Percentiles rank a stretch among this genome's conserved stretches.
Evolutionary conservation across 768 basidiomycete species (phyloP).

Genomic region (Cystobasidium onofrii): DNA sequence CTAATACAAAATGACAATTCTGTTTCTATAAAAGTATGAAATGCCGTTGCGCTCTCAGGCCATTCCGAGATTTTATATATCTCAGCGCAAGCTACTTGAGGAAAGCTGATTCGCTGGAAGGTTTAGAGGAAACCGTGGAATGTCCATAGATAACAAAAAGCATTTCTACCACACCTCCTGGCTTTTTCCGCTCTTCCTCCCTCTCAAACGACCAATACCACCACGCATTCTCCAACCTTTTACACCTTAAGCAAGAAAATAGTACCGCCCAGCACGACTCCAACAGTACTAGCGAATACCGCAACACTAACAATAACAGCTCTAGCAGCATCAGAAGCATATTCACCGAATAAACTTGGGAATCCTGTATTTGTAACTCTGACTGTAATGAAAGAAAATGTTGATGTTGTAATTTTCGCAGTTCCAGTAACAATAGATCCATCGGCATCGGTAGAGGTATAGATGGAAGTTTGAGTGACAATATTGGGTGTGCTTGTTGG

Average conservation of each 20-base stretch:
- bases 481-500: constrained; percentile 12
- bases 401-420: constrained; percentile 2
- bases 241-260: constrained; percentile 20
- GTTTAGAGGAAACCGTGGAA: too few species aligned
- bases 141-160: too few species aligned
- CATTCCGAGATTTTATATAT: too few species aligned
- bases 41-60: too few species aligned
- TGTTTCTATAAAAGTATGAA: too few species aligned
- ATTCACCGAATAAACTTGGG: constrained; percentile 30
- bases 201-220: background rate
- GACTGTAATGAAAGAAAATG: constrained; percentile 31
- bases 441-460: constrained; percentile 18
- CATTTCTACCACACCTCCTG: background rate
- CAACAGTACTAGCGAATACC: constrained; percentile 6
- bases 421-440: background rate
- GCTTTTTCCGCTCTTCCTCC: background rate
- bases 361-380: constrained; percentile 25
- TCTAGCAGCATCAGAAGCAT: background rate
- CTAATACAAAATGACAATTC: too few species aligned
- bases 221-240: background rate
- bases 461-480: constrained; percentile 19
- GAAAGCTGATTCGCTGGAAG: too few species aligned
- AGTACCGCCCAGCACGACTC: constrained; percentile 6
- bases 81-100: too few species aligned
- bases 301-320: constrained; percentile 10